These are phyloP conservation scores for Penicillium brevicompactum DNA, from an alignment of 2,329 filamentous ascomycete genomes.

Conservation along the genomic window DNA sequence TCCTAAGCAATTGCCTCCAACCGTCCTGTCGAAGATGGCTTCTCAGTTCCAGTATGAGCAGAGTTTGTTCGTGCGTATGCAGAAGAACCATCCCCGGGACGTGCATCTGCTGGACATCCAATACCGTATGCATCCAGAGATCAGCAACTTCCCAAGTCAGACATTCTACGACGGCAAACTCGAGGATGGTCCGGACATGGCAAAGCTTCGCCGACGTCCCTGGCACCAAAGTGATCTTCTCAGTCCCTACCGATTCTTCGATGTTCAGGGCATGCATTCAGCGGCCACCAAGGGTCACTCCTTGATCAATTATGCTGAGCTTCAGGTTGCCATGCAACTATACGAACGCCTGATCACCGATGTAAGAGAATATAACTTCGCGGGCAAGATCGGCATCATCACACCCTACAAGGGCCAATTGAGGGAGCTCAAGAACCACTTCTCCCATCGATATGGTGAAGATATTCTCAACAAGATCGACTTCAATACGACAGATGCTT, in stretches of 20 bases:
- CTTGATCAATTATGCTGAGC: slow-evolving; percentile 82
- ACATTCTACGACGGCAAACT: slow-evolving; percentile 91
- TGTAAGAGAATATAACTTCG: slow-evolving; percentile 68
- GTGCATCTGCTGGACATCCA: slow-evolving; percentile 96
- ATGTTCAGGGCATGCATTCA: slow-evolving; percentile 85
- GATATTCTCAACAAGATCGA: slow-evolving; percentile 78
- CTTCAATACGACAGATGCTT: slow-evolving; percentile 98
- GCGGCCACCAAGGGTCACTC: slow-evolving; percentile 83
- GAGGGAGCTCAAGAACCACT: slow-evolving; percentile 74
- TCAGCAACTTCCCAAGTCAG: slow-evolving; percentile 84
- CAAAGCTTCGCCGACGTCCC: slow-evolving; percentile 69
- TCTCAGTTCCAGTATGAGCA: slow-evolving; percentile 94
- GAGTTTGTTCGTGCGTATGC: slow-evolving; percentile 98
- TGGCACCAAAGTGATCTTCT: slow-evolving; percentile 86
- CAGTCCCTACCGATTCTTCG: slow-evolving; percentile 94
- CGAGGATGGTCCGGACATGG: slow-evolving; percentile 84
- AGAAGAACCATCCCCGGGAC: slow-evolving; percentile 82
- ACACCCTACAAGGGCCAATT: slow-evolving; percentile 97
- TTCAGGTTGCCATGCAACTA: slow-evolving; percentile 81
- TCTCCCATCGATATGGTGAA: slow-evolving; percentile 72
- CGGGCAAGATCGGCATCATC: slow-evolving; percentile 90
- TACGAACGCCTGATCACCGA: slow-evolving; percentile 79
- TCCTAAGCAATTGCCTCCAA: slow-evolving; percentile 94
- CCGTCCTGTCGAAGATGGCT: slow-evolving; percentile 90
- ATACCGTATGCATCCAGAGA: slow-evolving; percentile 98